Evolutionary conservation across 2,329 filamentous ascomycete species (phyloP).

Genomic region (Fusarium subtropicale): DNA sequence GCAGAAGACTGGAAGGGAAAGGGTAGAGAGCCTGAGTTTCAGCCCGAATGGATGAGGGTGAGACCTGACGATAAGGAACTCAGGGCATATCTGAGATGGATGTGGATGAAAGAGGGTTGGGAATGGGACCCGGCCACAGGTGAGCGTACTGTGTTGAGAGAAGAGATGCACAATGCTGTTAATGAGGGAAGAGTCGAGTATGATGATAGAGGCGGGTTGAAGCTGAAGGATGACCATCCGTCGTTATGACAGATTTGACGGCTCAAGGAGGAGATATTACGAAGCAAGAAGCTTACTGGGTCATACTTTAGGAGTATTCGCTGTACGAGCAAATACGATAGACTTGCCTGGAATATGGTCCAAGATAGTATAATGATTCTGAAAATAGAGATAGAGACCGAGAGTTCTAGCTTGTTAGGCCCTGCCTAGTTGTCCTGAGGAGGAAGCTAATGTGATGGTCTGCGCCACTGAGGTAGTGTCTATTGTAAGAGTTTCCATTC

Average conservation of each 20-base stretch:
- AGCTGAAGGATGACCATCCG: conserved; percentile 48
- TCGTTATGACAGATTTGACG: not conserved
- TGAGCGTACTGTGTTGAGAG: conserved; percentile 64
- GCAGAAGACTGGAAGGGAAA: conserved; percentile 74
- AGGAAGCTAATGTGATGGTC: not conserved
- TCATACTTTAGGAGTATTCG: not conserved
- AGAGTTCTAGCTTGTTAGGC: conserved; percentile 1
- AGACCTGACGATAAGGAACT: conserved; percentile 87
- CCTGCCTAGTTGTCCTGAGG: not conserved
- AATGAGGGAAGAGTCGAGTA: conserved; percentile 68
- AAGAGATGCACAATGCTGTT: conserved; percentile 67
- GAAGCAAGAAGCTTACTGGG: conserved; percentile 2
- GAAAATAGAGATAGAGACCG: not conserved
- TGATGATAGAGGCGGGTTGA: conserved; percentile 61
- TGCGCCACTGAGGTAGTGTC: conserved; percentile 35
- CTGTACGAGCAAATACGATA: not conserved
- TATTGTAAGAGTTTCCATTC: conserved; percentile 38
- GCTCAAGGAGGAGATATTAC: not conserved
- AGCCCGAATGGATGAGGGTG: conserved; percentile 93
- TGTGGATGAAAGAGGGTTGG: conserved; percentile 90
- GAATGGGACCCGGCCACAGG: conserved; percentile 82
- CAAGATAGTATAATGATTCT: not conserved
- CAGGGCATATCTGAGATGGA: conserved; percentile 87
- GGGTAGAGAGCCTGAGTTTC: conserved; percentile 66
- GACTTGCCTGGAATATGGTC: not conserved